These are phyloP conservation scores for Phaeosphaeriaceae sp. DNA, from an alignment of 2,329 filamentous ascomycete genomes.

Conservation along the genomic window DNA sequence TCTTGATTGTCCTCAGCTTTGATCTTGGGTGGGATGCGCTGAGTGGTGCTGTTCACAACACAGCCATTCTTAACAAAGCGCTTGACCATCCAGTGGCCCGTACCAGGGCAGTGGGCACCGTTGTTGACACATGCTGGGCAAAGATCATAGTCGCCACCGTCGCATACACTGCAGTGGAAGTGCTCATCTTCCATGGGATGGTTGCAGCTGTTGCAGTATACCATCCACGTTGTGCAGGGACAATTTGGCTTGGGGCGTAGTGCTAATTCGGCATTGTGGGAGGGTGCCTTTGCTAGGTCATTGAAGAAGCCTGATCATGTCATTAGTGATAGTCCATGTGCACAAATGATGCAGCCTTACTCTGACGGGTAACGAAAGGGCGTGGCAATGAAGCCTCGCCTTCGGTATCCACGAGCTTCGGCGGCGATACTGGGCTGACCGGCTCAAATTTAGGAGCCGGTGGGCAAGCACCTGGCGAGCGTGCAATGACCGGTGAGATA, in stretches of 20 bases:
- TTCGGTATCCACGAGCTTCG: slow-evolving; percentile 26
- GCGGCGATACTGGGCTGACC: slow-evolving; percentile 32
- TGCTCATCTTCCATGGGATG: slow-evolving; percentile 78
- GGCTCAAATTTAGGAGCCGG: slow-evolving; percentile 20
- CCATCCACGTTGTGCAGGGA: slow-evolving; percentile 68
- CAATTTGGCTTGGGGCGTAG: slow-evolving; percentile 50
- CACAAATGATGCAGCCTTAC: slow-evolving; percentile 28
- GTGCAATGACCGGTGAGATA: slow-evolving; percentile 36
- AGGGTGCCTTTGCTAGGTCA: slow-evolving; percentile 35
- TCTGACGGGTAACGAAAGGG: slow-evolving; percentile 45
- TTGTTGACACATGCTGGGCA: slow-evolving; percentile 79
- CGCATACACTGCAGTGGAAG: slow-evolving; percentile 94
- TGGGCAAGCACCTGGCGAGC: slow-evolving; percentile 23
- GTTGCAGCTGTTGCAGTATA: slow-evolving; percentile 94
- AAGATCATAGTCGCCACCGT: slow-evolving; percentile 92
- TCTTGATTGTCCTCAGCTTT: slow-evolving; percentile 48
- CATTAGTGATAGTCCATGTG: slow-evolving; percentile 14
- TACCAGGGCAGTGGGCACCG: slow-evolving; percentile 77
- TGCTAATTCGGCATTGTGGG: slow-evolving; percentile 38
- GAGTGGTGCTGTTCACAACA: slow-evolving; percentile 84
- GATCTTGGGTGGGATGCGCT: slow-evolving; percentile 73
- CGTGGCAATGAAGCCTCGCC: slow-evolving; percentile 51
- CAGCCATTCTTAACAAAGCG: slow-evolving; percentile 78
- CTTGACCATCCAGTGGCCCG: slow-evolving; percentile 94
- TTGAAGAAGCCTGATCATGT: slow-evolving; percentile 35